Base-by-base conservation (phyloP, 108 stramenopile genomes). In the Pseudonitzschia multistriata region DNA sequence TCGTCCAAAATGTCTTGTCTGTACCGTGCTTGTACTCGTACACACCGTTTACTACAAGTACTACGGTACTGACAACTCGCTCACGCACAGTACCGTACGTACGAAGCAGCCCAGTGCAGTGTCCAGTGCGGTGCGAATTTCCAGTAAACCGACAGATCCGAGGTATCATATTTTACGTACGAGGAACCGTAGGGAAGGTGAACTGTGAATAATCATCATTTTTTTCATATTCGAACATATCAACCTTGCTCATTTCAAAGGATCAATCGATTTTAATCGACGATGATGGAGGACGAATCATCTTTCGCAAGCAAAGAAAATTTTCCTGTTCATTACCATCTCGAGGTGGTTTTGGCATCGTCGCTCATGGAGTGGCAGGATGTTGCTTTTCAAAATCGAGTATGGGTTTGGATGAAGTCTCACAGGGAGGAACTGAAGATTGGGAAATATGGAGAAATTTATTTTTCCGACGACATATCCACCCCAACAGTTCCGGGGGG, bases 381-480 rank as follows among this genome's bases (percentile, higher is more conserved):
- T 33, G 31, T n/a, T n/a, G 57, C 13, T 34, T 21, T 59, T 7
- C 33, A 59, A 30, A 33, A 33, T 59, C 29, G 57, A 10, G 0
- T 59, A 21, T 3, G 13, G 10, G 6, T 15, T 0, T 37, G 31
- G 31, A 33, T 59, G 13, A 59, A 59, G n/a, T 35, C 31, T 27
- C 40, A 25, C 5, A 64, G 21, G 35, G 40, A 64, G 13, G 24
- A n/a, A 47, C 5, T 64, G 3, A 6, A 7, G 5, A 8, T 40
- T 29, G 42, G 42, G 22, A 64, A 47, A 22, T 29, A 64, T 45
- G 63, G 63, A 64, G 63, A 64, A 64, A 48, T 64, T n/a, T n/a
- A n/a, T n/a, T n/a, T n/a, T n/a, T n/a, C n/a, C n/a, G n/a, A n/a
- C 63, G 63, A 64, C 21, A 13, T 42, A 15, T 22, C 63, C 28